Base-by-base conservation (phyloP, 805 yeast genomes). In the Huiozyma sinensis region DNA sequence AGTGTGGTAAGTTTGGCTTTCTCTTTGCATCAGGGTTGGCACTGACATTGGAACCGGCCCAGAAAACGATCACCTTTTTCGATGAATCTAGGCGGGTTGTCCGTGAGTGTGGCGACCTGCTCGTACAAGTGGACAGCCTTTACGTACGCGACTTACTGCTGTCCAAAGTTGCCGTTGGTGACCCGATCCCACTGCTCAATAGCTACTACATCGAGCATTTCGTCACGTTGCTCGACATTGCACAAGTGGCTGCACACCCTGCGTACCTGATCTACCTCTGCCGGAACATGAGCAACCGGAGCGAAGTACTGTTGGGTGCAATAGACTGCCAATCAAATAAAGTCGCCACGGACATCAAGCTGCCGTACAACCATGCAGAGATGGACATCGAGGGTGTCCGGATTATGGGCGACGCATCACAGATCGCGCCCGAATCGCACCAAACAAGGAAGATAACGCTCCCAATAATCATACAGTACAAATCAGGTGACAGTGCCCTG, bases 1-100 rank as follows among this genome's bases (percentile, higher is more conserved):
- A 38, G 11, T 41, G 48, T 13, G 33, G 44, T 13, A 42, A 40
- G 13, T 38, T 42, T 11, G 50, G 46, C 10, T 32, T 41, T 33
- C 44, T 47, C 17, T 33, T 50, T 11, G 32, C 41, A 7, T n/a
- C 37, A n/a, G 45, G 44, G 29, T 38, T 53, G 6, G 43, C 40
- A 13, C 33, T 41, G 7, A 17, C 41, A 28, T 39, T 42, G 7
- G 17, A 30, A n/a, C 6, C 24, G 10, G 28, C 27, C 11, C 8
- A 36, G 7, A 8, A 36, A 7, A 36, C 30, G 28, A 10, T 42
- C 28, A 27, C 37, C 8, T 30, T 36, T 36, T 32, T 32, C 12
- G 28, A 31, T 3, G n/a, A 28, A 1, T 42, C 29, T n/a, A 35
- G 9, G 6, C 24, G 33, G 1, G 6, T 12, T 6, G 33, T 42